Percentiles rank a stretch among this genome's conserved stretches.
Evolutionary conservation across 1,284 basidiomycete genomes (phyloP).

Genomic region (Malassezia globosa): DNA sequence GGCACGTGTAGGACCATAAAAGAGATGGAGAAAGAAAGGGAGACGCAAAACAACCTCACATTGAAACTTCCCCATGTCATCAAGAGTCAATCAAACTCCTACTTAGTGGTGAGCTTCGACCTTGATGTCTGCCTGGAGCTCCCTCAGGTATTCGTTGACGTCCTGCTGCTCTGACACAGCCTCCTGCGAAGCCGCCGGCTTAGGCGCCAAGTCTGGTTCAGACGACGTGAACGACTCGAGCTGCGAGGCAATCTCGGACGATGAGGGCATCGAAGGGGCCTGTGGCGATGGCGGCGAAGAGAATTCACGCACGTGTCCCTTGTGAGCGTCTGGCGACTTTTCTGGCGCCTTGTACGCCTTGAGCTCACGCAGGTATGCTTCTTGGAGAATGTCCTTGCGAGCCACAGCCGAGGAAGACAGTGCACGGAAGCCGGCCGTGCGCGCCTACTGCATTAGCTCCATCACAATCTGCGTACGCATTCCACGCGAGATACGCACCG

Average conservation of each 20-base stretch:
- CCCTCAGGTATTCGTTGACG: conserved; percentile 46
- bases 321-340: conserved; percentile 44
- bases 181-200: conserved; percentile 20
- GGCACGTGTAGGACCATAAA: too few relatives aligned
- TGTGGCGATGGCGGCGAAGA: conserved; percentile 47
- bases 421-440: conserved; percentile 21
- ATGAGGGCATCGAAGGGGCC: conserved; percentile 47
- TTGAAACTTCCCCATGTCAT: too few relatives aligned
- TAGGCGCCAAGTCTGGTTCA: conserved; percentile 39
- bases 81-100: too few relatives aligned
- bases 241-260: conserved; percentile 48
- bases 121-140: conserved; percentile 38
- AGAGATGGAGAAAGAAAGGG: too few relatives aligned
- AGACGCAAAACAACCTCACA: too few relatives aligned
- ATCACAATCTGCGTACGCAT: background rate
- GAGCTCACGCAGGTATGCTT: conserved; percentile 78
- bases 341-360: conserved; percentile 67
- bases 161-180: conserved; percentile 35
- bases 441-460: conserved; percentile 7
- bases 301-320: conserved; percentile 49
- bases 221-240: conserved; percentile 47
- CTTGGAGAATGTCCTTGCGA: conserved; percentile 68
- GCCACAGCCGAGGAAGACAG: conserved; percentile 38
- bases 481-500: conserved; percentile 6
- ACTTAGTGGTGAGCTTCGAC: conserved; percentile 43